Conservation (phyloP, 2,329 filamentous ascomycete species). For the Teratosphaeria viscida region DNA sequence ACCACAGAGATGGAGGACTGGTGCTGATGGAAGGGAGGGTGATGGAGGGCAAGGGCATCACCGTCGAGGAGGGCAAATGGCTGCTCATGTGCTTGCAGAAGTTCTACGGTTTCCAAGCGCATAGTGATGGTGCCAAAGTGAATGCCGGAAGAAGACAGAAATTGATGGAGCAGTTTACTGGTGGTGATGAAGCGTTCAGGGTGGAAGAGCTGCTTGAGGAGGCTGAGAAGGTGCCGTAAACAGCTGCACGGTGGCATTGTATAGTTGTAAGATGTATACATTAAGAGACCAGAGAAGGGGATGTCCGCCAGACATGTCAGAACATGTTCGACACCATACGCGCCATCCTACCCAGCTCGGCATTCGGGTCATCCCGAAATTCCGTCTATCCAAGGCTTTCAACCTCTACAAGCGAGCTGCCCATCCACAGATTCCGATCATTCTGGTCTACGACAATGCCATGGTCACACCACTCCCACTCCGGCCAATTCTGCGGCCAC, state of each 20-base stretch:
- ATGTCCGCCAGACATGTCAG: neutral
- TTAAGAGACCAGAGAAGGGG: neutral
- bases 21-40: constrained; percentile 81
- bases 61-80: constrained; percentile 74
- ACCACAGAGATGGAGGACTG: constrained; percentile 46
- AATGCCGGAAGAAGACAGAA: constrained; percentile 59
- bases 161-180: constrained; percentile 71
- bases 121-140: constrained; percentile 51
- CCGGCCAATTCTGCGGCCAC: constrained; percentile 93
- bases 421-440: neutral
- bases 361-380: neutral
- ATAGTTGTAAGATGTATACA: neutral
- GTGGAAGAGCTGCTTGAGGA: constrained; percentile 81
- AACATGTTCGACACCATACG: neutral
- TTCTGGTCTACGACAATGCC: neutral
- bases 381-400: neutral
- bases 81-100: constrained; percentile 86
- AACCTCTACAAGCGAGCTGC: neutral
- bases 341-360: neutral
- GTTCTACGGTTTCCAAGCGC: constrained; percentile 65
- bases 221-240: constrained; percentile 58
- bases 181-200: constrained; percentile 67
- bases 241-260: neutral
- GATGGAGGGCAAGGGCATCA: constrained; percentile 63
- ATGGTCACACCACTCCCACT: constrained; percentile 75